Base-by-base conservation (phyloP, 805 yeast genomes). In the Naumovozyma castellii region DNA sequence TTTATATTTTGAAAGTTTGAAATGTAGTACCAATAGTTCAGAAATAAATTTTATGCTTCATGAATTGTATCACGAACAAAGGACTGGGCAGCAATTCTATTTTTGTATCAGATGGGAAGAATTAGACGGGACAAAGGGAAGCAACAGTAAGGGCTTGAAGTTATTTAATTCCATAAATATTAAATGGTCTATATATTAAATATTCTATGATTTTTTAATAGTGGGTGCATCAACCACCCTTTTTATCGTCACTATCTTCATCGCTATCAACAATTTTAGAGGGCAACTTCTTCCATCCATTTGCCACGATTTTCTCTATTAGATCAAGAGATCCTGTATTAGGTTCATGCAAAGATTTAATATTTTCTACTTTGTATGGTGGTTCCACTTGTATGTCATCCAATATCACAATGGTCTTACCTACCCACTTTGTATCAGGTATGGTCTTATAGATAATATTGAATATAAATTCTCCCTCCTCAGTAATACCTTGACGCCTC, bases 121-220 rank as follows among this genome's bases (percentile, higher is more conserved):
- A 0, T 62, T 80, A 48, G 94, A 84, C 57, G 94, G 94, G 0
- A 68, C 68, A 42, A 69, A 71, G 46, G 94, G 92, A 1, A 69
- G 77, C 1, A 50, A 53, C n/a, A 65, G 64, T 35, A 72, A 69
- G 45, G 87, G 87, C 0, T 40, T 63, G 3, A 64, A 66, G 44
- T 48, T 72, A 9, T 80, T 82, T 49, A 78, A 77, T n/a, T 39
- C 59, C 9, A 48, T 78, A 5, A 68, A 66, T 37, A 50, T 75
- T 9, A 56, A 52, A 15, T 56, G 56, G 59, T 36, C 43, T 28
- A 18, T 18, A 16, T 18, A 30, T 3, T 18, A 8, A 17, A 34
- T 34, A 19, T 33, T 9, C 13, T 16, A 25, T 16, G 4, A 4
- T 15, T 9, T 16, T 27, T 9, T 6, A 16, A 18, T 34, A 22